These are phyloP conservation scores for Alloascoidea hylecoeti DNA, from an alignment of 805 yeast species.

Conservation along the genomic window DNA sequence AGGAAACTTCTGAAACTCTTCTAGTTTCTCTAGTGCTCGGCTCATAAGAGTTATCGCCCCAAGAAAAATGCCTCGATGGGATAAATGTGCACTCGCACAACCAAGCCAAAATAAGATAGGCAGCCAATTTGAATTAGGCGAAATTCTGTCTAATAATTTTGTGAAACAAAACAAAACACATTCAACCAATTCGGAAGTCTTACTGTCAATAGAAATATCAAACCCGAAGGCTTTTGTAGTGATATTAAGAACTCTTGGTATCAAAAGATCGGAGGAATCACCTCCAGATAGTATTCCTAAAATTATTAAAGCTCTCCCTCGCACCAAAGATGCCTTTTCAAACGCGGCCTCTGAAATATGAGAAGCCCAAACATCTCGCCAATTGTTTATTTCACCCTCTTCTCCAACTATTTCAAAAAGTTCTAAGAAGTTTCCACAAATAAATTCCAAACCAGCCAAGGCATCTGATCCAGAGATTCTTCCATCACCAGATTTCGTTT, in stretches of 20 bases:
- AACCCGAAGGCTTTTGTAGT: constrained; percentile 8
- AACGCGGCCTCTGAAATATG: background rate
- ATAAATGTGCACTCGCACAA: background rate
- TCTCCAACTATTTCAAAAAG: background rate
- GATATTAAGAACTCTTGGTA: constrained; percentile 19
- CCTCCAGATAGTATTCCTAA: constrained; percentile 35
- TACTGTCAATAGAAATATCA: too few relatives aligned
- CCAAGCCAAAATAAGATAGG: background rate
- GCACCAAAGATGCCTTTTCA: background rate
- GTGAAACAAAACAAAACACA: too few relatives aligned
- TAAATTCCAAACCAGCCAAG: background rate
- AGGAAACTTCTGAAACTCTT: background rate
- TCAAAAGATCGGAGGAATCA: constrained; percentile 47
- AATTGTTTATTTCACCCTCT: background rate
- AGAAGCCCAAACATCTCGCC: background rate
- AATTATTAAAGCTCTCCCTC: background rate
- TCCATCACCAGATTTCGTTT: background rate
- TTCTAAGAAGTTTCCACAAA: background rate
- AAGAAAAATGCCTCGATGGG: background rate
- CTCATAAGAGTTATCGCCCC: background rate
- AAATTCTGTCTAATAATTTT: background rate
- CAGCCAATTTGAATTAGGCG: background rate
- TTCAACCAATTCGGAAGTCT: too few relatives aligned
- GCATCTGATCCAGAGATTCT: background rate
- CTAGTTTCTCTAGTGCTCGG: background rate